Percentiles rank a stretch among this genome's conserved stretches.
phyloP scores from a whole-genome alignment of 805 yeast species.

The Kuraishia floccosa region DNA sequence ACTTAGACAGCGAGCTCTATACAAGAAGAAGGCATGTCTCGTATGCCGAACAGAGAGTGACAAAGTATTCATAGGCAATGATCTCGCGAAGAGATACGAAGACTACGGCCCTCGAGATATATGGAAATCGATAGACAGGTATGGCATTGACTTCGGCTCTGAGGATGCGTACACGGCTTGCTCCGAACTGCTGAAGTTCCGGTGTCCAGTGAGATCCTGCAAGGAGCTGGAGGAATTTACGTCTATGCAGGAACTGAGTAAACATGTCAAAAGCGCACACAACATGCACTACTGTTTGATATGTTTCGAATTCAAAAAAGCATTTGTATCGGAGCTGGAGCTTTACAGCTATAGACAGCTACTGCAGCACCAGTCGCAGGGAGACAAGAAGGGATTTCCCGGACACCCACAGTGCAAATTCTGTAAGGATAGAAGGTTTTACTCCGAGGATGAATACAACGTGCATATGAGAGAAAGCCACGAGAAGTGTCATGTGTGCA shows the following conservation, averaged over 20 bases:
- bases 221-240: conserved; percentile 14
- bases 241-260: conserved; percentile 41
- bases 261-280: conserved; percentile 59
- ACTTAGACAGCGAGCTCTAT: conserved; percentile 73
- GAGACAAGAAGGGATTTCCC: conserved; percentile 67
- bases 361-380: conserved; percentile 57
- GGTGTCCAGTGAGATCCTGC: conserved; percentile 39
- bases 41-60: conserved; percentile 72
- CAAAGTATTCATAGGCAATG: conserved; percentile 45
- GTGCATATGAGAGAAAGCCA: conserved; percentile 76
- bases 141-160: conserved; percentile 51
- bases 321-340: conserved; percentile 62
- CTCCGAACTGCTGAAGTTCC: conserved; percentile 35
- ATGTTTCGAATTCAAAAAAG: conserved; percentile 68
- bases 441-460: conserved; percentile 79
- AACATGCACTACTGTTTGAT: conserved; percentile 57
- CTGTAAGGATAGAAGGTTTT: conserved; percentile 65
- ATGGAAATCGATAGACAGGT: conserved; percentile 26
- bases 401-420: conserved; percentile 89
- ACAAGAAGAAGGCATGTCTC: conserved; percentile 62
- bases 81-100: conserved; percentile 20
- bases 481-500: conserved; percentile 87
- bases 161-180: conserved; percentile 34
- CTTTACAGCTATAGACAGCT: conserved; percentile 52
- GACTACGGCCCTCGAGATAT: conserved; percentile 23